Evolutionary conservation across 2,329 filamentous ascomycete species (phyloP).

Genomic region (Clonostachys chloroleuca): DNA sequence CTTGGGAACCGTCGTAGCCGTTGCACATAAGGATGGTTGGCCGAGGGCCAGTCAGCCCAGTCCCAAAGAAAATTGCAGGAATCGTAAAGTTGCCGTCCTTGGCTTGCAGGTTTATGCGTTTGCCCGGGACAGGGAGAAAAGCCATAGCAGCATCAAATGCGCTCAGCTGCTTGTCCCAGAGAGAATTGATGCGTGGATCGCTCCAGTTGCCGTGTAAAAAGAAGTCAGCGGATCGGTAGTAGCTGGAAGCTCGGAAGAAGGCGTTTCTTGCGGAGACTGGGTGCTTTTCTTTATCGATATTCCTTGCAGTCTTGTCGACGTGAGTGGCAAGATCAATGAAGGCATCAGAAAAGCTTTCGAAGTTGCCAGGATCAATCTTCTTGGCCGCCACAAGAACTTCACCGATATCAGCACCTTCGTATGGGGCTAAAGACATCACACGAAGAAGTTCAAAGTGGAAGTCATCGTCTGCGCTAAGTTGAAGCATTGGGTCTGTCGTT

Average conservation of each 20-base stretch:
- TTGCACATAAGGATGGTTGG: conserved; percentile 28
- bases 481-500: conserved; percentile 2
- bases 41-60: conserved; percentile 5
- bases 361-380: conserved; percentile 7
- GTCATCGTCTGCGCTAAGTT: conserved; percentile 3
- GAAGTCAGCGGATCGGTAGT: conserved; percentile 35
- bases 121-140: conserved; percentile 23
- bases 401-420: conserved; percentile 2
- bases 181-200: conserved; percentile 28
- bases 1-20: conserved; percentile 30
- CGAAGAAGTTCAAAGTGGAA: conserved; percentile 5
- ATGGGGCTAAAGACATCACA: neutral
- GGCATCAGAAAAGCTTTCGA: conserved; percentile 2
- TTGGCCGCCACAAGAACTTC: conserved; percentile 5
- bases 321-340: conserved; percentile 6
- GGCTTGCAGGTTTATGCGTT: conserved; percentile 22
- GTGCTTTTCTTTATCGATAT: neutral
- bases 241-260: conserved; percentile 23
- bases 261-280: conserved; percentile 2
- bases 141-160: conserved; percentile 31
- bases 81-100: conserved; percentile 15
- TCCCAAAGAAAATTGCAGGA: conserved; percentile 17
- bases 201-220: conserved; percentile 32
- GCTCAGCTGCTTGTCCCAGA: conserved; percentile 26
- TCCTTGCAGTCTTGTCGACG: conserved; percentile 2